These are phyloP conservation scores for Leishmania tarentolae DNA, from an alignment of 208 protist species.

Conservation along the genomic window DNA sequence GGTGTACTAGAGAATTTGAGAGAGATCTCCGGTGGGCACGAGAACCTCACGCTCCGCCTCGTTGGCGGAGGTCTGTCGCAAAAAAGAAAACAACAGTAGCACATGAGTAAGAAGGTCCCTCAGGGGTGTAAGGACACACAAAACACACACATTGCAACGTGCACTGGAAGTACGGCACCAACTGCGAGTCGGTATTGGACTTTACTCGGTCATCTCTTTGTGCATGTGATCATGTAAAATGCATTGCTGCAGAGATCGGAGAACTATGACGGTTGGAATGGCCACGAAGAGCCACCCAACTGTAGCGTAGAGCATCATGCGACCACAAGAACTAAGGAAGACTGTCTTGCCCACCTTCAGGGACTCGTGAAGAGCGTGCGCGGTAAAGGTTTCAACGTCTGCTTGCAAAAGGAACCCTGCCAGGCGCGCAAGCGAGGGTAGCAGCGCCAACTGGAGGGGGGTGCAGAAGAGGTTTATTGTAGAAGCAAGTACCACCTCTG, in stretches of 20 bases:
- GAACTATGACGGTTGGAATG: slow-evolving; percentile 18
- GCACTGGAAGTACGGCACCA: not conserved
- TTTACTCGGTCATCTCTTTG: not conserved
- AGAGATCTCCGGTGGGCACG: not conserved
- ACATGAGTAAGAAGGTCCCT: not conserved
- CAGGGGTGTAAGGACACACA: not conserved
- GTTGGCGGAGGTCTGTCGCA: too few species aligned
- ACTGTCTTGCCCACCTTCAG: slow-evolving; percentile 20
- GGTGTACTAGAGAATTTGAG: not conserved
- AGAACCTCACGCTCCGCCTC: not conserved
- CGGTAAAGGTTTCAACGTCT: slow-evolving; percentile 36
- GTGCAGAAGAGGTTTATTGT: slow-evolving; percentile 48
- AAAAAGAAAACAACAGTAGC: not conserved
- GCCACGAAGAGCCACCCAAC: slow-evolving; percentile 37
- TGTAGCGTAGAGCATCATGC: slow-evolving; percentile 40
- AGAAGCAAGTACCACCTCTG: slow-evolving; percentile 38
- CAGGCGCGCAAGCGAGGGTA: slow-evolving; percentile 38
- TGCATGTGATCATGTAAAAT: not conserved
- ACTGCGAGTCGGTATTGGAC: not conserved
- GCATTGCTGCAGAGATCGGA: slow-evolving; percentile 9
- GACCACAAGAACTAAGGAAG: slow-evolving; percentile 33
- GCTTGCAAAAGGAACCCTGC: slow-evolving; percentile 5
- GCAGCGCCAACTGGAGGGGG: slow-evolving; percentile 47
- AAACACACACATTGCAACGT: not conserved
- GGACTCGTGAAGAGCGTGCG: slow-evolving; percentile 21